These are phyloP conservation scores for Penicillium brasilianum DNA, from an alignment of 2,329 filamentous ascomycete genomes.

Conservation along the genomic window DNA sequence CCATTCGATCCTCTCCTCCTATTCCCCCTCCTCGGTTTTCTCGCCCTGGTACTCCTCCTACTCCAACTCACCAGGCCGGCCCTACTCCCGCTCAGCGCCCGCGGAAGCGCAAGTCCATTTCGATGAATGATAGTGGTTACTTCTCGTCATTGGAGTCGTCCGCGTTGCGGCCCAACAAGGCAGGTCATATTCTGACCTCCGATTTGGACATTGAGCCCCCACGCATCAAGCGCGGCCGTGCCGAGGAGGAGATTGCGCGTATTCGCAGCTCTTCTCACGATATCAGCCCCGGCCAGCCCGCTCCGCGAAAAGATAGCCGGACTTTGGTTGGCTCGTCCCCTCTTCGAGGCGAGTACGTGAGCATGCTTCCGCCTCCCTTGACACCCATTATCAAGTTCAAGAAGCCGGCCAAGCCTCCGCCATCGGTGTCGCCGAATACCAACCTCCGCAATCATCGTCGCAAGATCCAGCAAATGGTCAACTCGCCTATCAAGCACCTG, in stretches of 20 bases:
- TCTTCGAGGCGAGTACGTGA: slow-evolving; percentile 61
- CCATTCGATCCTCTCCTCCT: slow-evolving; percentile 89
- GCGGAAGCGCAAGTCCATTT: slow-evolving; percentile 76
- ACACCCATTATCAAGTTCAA: slow-evolving; percentile 86
- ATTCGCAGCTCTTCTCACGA: slow-evolving; percentile 92
- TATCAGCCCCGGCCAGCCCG: slow-evolving; percentile 69
- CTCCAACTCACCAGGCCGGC: slow-evolving; percentile 64
- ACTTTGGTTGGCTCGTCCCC: slow-evolving; percentile 67
- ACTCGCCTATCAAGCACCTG: slow-evolving; percentile 67
- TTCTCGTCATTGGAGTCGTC: slow-evolving; percentile 96
- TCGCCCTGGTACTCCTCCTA: slow-evolving; percentile 73
- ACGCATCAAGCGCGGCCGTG: slow-evolving; percentile 82
- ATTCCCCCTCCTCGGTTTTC: slow-evolving; percentile 63
- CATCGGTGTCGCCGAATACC: slow-evolving; percentile 89
- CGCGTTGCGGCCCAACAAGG: slow-evolving; percentile 72
- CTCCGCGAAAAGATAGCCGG: slow-evolving; percentile 46
- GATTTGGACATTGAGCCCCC: slow-evolving; percentile 76
- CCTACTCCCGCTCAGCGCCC: slow-evolving; percentile 69
- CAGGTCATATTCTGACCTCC: slow-evolving; percentile 70
- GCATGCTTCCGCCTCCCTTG: slow-evolving; percentile 73
- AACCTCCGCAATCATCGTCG: slow-evolving; percentile 88
- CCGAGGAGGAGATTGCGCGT: slow-evolving; percentile 93
- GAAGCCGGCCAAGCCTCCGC: slow-evolving; percentile 65
- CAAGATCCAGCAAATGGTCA: slow-evolving; percentile 78
- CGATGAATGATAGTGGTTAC: slow-evolving; percentile 93